Evolutionary conservation across 805 yeast genomes (phyloP), one percentile per base, ranked within the genome.

Genomic region (Metschnikowia continentalis): DNA sequence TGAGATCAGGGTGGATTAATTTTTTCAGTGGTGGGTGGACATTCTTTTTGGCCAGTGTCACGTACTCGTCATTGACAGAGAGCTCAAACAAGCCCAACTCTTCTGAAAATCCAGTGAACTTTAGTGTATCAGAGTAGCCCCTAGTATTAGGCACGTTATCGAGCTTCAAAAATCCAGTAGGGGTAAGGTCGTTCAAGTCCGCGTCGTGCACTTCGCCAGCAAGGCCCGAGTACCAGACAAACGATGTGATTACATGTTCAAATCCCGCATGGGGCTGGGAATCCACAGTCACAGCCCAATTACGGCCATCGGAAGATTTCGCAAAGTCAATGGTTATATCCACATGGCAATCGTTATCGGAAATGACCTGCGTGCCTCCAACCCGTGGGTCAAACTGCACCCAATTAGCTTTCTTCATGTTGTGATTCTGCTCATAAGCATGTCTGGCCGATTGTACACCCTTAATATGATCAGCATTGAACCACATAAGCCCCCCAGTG

Each of bases 401-500:
- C 97, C 97, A 94, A 23, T 91, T 89, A 58, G 88, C 92, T 48
- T 80, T 82, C 22, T 75, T 76, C 70, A 90, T 75, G 46, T 82
- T 78, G 60, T 90, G 92, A 35, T 72, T 72, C 58, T 84, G 90
- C 47, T 85, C 89, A 61, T 90, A 88, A 49, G 79, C 76, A 66
- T 90, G 96, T 58, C 96, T 81, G 22, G 86, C 66, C 20, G 74
- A 69, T 5, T 74, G 68, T 11, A 88, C 59, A 1, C 86, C 86
- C 5, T 70, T 67, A 52, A 78, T 74, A 30, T 72, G 68, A 53
- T 87, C 85, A 5, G 80, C 77, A 61, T 84, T 83, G 70, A 82
- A 88, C 98, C 98, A 92, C 83, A 92, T 81, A 23, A 91, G 70
- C 0, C 98, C 98, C 13, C 89, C 72, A 51, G 85, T 62, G 47